Evolutionary conservation across 108 stramenopile species (phyloP).

Genomic region (Pseudonitzschia multiseries): DNA sequence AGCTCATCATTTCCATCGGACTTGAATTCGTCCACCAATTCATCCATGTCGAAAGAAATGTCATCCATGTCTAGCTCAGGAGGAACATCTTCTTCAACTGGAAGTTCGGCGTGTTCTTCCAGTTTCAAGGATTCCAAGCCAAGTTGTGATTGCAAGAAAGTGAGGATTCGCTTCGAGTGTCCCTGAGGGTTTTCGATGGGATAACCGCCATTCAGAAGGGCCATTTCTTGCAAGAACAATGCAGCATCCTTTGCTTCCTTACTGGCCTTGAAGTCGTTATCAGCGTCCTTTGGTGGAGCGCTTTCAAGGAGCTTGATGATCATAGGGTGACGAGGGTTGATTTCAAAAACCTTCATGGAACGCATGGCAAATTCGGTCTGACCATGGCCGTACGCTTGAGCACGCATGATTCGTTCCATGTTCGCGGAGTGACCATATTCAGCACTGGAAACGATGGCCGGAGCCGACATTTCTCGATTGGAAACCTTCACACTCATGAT

Average conservation of each 20-base stretch:
- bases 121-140: conserved; percentile 83
- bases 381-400: conserved; percentile 92
- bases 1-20: not conserved
- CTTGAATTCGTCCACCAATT: not conserved
- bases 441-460: conserved; percentile 90
- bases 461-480: conserved; percentile 86
- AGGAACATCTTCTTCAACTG: conserved; percentile 88
- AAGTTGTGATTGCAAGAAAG: conserved; percentile 74
- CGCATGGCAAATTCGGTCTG: conserved; percentile 53
- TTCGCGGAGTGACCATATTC: conserved; percentile 97
- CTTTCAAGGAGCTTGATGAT: conserved; percentile 86
- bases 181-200: conserved; percentile 82
- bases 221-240: conserved; percentile 96
- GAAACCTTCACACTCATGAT: conserved; percentile 89
- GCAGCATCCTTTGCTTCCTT: conserved; percentile 86
- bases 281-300: conserved; percentile 60
- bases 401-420: conserved; percentile 99
- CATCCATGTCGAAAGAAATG: not conserved
- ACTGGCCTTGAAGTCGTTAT: conserved; percentile 67
- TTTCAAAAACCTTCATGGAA: conserved; percentile 91
- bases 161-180: conserved; percentile 86
- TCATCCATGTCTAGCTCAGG: conserved; percentile 50
- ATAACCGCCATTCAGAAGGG: conserved; percentile 94
- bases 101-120: conserved; percentile 90
- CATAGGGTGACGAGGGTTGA: conserved; percentile 99